Evolutionary conservation across 2,329 filamentous ascomycete species (phyloP), one percentile per base, ranked within the genome.

Genomic region (Fusarium sp.): DNA sequence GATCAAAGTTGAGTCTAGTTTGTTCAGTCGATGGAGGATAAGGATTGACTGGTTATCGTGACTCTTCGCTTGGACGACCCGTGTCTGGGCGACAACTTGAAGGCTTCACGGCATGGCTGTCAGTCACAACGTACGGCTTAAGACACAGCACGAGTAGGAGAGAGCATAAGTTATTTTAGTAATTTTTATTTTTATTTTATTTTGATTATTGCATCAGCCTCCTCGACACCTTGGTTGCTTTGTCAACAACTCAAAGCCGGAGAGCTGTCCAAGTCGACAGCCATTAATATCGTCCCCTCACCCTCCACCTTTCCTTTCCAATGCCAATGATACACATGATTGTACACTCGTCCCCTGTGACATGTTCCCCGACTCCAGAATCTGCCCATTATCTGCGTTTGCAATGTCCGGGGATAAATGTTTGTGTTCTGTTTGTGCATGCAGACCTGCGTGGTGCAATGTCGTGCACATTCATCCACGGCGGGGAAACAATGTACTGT

Each of bases 251-350:
- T 14, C 65, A 45, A 69, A 68, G 68, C 68, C 62, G 68, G 68
- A 71, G 68, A 67, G 65, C 68, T 71, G 68, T 61, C 58, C 58
- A 63, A 50, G 43, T 56, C 39, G 62, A 70, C 63, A 70, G 56
- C 66, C 66, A 70, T 65, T 53, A 62, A 41, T 46, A 50, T 56
- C 56, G 39, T 55, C 67, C 58, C 70, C 66, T 57, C 54, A 57
- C n/a, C 68, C 53, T 62, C 70, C 55, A 22, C 70, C 65, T 33
- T 37, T 46, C 45, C 47, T 45, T 24, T 24, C 24, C 24, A 8
- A 24, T 24, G 7, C 24, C 24, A 24, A 24, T 37, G 32, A 65
- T 58, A 67, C 67, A 71, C 60, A 66, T 66, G 53, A 68, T 71
- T 66, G 58, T 71, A 73, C 68, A 66, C 44, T 58, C 59, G 28